These are phyloP conservation scores for Penicillium corylophilum DNA, from an alignment of 2,329 filamentous ascomycete species.

Conservation along the genomic window DNA sequence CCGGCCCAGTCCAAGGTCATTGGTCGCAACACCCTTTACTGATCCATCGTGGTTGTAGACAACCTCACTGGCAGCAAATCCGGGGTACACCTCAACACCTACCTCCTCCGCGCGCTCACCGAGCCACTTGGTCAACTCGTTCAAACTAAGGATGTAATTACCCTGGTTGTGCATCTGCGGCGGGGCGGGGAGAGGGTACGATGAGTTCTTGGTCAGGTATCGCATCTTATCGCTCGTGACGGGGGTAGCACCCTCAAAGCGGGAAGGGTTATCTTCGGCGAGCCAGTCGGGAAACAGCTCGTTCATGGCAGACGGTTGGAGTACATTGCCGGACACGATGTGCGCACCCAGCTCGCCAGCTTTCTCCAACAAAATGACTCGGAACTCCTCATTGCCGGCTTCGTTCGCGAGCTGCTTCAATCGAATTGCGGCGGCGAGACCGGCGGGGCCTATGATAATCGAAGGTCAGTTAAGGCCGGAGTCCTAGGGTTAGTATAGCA, in stretches of 20 bases:
- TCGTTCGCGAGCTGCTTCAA: constrained; percentile 94
- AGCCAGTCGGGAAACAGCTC: constrained; percentile 95
- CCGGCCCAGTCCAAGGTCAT: constrained; percentile 82
- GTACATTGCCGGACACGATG: constrained; percentile 92
- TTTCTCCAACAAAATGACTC: constrained; percentile 90
- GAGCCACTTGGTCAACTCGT: constrained; percentile 93
- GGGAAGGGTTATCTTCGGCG: constrained; percentile 78
- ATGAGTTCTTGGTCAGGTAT: constrained; percentile 78
- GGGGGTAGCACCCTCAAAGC: constrained; percentile 84
- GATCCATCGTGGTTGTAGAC: constrained; percentile 83
- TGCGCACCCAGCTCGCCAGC: constrained; percentile 92
- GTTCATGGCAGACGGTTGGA: constrained; percentile 82
- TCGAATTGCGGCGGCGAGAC: constrained; percentile 87
- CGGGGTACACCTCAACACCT: constrained; percentile 93
- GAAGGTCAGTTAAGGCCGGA: constrained; percentile 5
- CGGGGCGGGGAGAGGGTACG: constrained; percentile 80
- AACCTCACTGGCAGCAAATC: constrained; percentile 91
- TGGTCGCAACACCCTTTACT: constrained; percentile 91
- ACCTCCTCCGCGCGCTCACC: constrained; percentile 94
- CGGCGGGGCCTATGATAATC: constrained; percentile 67
- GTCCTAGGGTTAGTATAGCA: neutral
- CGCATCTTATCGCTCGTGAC: constrained; percentile 85
- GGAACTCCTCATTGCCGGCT: constrained; percentile 91
- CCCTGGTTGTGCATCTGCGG: constrained; percentile 98
- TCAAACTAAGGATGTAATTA: constrained; percentile 95